These are phyloP conservation scores for Venturia carpophila DNA, from an alignment of 2,329 filamentous ascomycete species.

Conservation along the genomic window DNA sequence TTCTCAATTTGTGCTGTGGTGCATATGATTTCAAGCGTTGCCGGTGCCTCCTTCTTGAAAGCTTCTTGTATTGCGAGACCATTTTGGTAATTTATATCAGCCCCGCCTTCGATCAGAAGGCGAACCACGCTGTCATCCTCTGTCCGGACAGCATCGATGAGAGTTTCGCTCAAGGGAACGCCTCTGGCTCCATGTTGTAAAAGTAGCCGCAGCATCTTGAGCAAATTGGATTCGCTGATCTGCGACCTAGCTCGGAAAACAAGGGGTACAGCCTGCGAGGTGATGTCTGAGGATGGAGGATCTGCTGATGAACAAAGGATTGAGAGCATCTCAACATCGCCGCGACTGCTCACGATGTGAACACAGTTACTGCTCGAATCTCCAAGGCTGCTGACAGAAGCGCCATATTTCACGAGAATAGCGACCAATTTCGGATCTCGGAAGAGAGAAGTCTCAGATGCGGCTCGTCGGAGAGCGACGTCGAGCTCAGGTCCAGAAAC, in stretches of 20 bases:
- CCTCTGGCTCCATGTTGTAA: constrained; percentile 3
- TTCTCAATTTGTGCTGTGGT: neutral
- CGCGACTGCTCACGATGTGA: neutral
- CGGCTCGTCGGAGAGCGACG: neutral
- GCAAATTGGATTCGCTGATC: neutral
- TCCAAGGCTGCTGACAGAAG: neutral
- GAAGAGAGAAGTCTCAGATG: constrained; percentile 10
- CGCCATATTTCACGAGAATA: neutral
- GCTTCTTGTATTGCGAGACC: constrained; percentile 14
- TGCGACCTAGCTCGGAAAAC: constrained; percentile 7
- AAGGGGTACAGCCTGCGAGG: constrained; percentile 1
- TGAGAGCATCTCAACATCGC: constrained; percentile 1
- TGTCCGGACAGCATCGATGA: neutral
- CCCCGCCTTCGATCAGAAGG: neutral
- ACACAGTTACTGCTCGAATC: constrained; percentile 8
- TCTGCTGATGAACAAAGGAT: neutral
- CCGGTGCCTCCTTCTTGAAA: neutral
- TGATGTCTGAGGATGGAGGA: neutral
- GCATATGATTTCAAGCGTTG: constrained; percentile 6
- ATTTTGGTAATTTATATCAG: constrained; percentile 10
- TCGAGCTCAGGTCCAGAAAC: constrained; percentile 12
- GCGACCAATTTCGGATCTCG: constrained; percentile 5
- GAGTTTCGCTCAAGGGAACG: neutral
- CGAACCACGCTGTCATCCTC: constrained; percentile 6
- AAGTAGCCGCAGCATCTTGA: neutral